Evolutionary conservation across 352 stramenopile species (phyloP).

Genomic region (Phytopythium cucurbitacearum): DNA sequence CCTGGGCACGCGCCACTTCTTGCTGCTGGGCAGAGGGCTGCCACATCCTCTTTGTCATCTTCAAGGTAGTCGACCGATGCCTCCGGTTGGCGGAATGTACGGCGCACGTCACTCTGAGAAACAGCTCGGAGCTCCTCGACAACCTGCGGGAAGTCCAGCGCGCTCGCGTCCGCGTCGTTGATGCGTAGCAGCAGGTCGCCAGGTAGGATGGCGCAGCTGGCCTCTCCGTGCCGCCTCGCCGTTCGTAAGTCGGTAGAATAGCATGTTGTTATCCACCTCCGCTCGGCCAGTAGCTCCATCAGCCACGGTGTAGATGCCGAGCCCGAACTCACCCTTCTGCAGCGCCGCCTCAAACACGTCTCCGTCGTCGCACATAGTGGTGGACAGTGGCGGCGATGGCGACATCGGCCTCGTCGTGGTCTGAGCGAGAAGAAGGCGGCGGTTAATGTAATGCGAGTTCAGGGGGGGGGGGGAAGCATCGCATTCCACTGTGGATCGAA

Average conservation of each 20-base stretch:
- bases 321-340: slow-evolving; percentile 50
- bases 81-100: slow-evolving; percentile 37
- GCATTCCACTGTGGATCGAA: too few species aligned
- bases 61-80: not conserved
- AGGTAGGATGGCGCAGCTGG: slow-evolving; percentile 35
- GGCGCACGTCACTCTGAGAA: slow-evolving; percentile 20
- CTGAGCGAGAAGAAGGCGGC: not conserved
- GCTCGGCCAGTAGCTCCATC: slow-evolving; percentile 17
- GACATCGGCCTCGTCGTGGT: too few species aligned
- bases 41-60: slow-evolving; percentile 9
- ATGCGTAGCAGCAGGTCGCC: slow-evolving; percentile 49
- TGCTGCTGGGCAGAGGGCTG: slow-evolving; percentile 6
- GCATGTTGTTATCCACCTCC: slow-evolving; percentile 48
- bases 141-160: slow-evolving; percentile 33
- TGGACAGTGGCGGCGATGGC: too few species aligned
- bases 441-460: too few species aligned
- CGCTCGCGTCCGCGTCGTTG: slow-evolving; percentile 28
- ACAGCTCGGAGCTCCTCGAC: slow-evolving; percentile 63
- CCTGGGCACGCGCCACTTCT: slow-evolving; percentile 40
- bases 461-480: too few species aligned
- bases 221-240: slow-evolving; percentile 45
- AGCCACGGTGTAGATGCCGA: slow-evolving; percentile 67
- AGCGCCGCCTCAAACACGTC: slow-evolving; percentile 58
- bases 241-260: slow-evolving; percentile 66
- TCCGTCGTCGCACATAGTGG: too few species aligned